phyloP scores from a whole-genome alignment of 1,139 yeast genomes.

The Komagataea norvegica region DNA sequence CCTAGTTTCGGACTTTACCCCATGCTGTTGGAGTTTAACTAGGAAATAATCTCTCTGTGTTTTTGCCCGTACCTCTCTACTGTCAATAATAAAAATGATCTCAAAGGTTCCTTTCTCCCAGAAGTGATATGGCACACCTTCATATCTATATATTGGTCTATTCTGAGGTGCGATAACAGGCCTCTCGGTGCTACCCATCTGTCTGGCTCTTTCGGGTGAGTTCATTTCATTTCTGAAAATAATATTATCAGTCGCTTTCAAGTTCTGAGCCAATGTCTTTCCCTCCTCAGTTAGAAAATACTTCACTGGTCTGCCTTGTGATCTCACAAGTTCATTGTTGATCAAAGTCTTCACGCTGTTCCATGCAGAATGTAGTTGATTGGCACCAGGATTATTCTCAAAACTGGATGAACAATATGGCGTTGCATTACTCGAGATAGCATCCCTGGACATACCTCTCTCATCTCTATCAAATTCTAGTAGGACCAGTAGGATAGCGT shows the following conservation, averaged over 20 bases:
- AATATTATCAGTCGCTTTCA: slow-evolving; percentile 43
- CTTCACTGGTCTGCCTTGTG: slow-evolving; percentile 54
- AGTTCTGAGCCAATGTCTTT: slow-evolving; percentile 50
- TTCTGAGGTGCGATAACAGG: slow-evolving; percentile 1
- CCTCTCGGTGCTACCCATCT: not conserved
- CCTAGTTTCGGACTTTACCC: slow-evolving; percentile 49
- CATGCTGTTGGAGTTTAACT: slow-evolving; percentile 45
- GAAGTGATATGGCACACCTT: slow-evolving; percentile 27
- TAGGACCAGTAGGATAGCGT: slow-evolving; percentile 71
- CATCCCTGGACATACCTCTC: slow-evolving; percentile 56
- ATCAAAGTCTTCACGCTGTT: slow-evolving; percentile 58
- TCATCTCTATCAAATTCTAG: slow-evolving; percentile 46
- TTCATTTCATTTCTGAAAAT: slow-evolving; percentile 26
- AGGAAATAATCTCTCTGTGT: slow-evolving; percentile 62
- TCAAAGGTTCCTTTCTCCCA: slow-evolving; percentile 58
- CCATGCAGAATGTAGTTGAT: slow-evolving; percentile 79
- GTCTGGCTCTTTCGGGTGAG: slow-evolving; percentile 3
- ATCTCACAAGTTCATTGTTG: slow-evolving; percentile 56
- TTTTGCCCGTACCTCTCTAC: slow-evolving; percentile 66
- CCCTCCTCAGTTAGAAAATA: slow-evolving; percentile 78
- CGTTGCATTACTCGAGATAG: slow-evolving; percentile 52
- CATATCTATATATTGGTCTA: slow-evolving; percentile 4
- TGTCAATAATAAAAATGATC: slow-evolving; percentile 66
- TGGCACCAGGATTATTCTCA: slow-evolving; percentile 54
- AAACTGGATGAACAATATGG: slow-evolving; percentile 65